Percentiles rank a stretch among this genome's conserved stretches.
Conservation (phyloP, 768 basidiomycete genomes). For the Trametes meyenii region DNA sequence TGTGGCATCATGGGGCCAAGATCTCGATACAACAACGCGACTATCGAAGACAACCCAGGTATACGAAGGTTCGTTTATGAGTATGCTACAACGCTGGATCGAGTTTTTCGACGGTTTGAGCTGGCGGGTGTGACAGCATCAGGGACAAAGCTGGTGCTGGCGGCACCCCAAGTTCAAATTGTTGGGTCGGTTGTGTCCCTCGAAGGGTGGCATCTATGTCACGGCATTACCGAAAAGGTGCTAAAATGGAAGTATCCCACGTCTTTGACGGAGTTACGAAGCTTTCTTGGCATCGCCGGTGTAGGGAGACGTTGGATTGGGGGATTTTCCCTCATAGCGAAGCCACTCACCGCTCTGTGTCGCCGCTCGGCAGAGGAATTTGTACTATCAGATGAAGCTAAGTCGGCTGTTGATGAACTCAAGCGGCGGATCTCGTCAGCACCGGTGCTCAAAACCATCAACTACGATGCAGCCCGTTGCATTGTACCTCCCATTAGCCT, state of each 20-base stretch:
- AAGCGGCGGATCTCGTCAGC: not conserved
- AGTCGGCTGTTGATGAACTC: not conserved
- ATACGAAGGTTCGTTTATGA: conserved; percentile 37
- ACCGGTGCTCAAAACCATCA: not conserved
- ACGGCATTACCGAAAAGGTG: conserved; percentile 31
- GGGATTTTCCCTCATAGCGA: not conserved
- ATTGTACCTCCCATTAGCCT: not conserved
- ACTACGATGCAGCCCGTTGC: not conserved
- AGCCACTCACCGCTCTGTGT: not conserved
- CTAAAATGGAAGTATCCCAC: conserved; percentile 31
- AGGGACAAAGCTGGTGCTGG: conserved; percentile 34
- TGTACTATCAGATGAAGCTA: not conserved
- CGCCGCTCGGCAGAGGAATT: not conserved
- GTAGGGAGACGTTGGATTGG: not conserved
- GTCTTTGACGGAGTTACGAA: not conserved
- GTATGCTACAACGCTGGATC: conserved; percentile 29
- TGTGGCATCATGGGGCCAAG: conserved; percentile 24
- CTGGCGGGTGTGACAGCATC: conserved; percentile 38
- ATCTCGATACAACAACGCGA: conserved; percentile 17
- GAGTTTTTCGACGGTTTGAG: conserved; percentile 28
- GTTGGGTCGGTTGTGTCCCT: conserved; percentile 34
- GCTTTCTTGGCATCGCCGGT: not conserved
- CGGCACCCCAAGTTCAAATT: conserved; percentile 27
- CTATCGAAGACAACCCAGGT: conserved; percentile 13
- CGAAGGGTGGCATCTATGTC: conserved; percentile 37